Conservation (phyloP, 78 protist genomes). For the Ministeria vibrans region DNA sequence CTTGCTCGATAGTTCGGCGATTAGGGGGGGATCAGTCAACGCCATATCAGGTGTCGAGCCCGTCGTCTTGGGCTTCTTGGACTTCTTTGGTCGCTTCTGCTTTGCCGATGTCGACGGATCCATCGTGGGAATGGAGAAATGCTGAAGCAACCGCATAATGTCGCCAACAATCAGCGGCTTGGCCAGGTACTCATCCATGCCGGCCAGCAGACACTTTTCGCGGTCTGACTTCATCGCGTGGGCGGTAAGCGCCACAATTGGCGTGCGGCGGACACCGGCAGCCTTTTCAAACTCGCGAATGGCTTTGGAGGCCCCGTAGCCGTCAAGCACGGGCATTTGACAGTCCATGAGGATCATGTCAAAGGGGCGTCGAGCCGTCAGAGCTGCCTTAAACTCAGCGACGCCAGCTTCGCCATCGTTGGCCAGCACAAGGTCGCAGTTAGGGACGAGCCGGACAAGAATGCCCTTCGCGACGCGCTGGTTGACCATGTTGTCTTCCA, state of each 20-base stretch:
- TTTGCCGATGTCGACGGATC: not conserved
- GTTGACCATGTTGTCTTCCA: conserved; percentile 56
- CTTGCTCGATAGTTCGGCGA: too few species aligned
- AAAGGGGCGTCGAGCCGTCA: conserved; percentile 19
- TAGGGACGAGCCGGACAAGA: conserved; percentile 29
- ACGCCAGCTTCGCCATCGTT: too few species aligned
- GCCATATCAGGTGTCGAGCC: too few species aligned
- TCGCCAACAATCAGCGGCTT: conserved; percentile 38
- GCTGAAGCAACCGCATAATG: not conserved
- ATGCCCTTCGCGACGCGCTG: conserved; percentile 39
- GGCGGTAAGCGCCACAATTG: conserved; percentile 56
- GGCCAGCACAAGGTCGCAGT: conserved; percentile 34
- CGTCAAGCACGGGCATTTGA: conserved; percentile 54
- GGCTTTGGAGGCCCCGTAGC: conserved; percentile 20
- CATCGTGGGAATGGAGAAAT: not conserved
- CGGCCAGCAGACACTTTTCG: conserved; percentile 24
- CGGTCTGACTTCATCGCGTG: conserved; percentile 36
- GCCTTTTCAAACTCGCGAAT: not conserved
- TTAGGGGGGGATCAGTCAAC: too few species aligned
- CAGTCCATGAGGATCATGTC: conserved; percentile 60
- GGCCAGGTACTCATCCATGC: conserved; percentile 62
- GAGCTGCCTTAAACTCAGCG: conserved; percentile 27
- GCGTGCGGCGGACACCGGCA: not conserved
- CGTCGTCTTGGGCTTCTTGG: too few species aligned
- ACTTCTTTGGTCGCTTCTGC: too few species aligned